A percentile compares a stretch with the other conserved stretches of the same genome.
These are phyloP conservation scores for Arthrobotrys pseudoclavata DNA, from an alignment of 2,329 filamentous ascomycete species.

Conservation along the genomic window DNA sequence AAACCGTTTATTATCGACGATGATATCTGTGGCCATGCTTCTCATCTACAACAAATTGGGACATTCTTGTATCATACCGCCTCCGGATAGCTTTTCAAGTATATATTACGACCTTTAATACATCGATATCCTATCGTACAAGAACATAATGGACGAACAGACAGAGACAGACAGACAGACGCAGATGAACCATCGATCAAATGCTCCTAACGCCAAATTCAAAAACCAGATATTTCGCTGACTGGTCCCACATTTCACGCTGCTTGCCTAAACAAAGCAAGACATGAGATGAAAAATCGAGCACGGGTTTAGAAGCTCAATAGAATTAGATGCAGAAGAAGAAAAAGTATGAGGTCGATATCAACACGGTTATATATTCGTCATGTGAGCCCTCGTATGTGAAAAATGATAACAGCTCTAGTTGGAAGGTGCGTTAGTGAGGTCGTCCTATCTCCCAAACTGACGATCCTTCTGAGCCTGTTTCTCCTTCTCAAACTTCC, in stretches of 20 bases:
- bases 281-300: constrained; percentile 19
- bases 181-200: constrained; percentile 20
- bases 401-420: constrained; percentile 3
- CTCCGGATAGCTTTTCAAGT: constrained; percentile 22
- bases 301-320: constrained; percentile 2
- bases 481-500: constrained; percentile 70
- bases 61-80: constrained; percentile 33
- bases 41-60: not conserved
- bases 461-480: constrained; percentile 60
- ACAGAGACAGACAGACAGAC: constrained; percentile 2
- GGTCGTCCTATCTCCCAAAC: constrained; percentile 45
- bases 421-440: constrained; percentile 34
- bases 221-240: constrained; percentile 24
- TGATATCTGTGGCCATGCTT: too few relatives aligned
- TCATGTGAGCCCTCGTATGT: constrained; percentile 26
- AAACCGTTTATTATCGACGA: not conserved
- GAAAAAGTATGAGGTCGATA: constrained; percentile 19
- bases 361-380: constrained; percentile 29
- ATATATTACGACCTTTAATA: constrained; percentile 45
- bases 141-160: constrained; percentile 10
- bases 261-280: constrained; percentile 18
- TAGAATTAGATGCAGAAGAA: constrained; percentile 14
- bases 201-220: constrained; percentile 52
- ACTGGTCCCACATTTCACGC: constrained; percentile 7
- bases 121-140: constrained; percentile 54